phyloP scores from a whole-genome alignment of 208 protist genomes.

The Porcisia hertigi region DNA sequence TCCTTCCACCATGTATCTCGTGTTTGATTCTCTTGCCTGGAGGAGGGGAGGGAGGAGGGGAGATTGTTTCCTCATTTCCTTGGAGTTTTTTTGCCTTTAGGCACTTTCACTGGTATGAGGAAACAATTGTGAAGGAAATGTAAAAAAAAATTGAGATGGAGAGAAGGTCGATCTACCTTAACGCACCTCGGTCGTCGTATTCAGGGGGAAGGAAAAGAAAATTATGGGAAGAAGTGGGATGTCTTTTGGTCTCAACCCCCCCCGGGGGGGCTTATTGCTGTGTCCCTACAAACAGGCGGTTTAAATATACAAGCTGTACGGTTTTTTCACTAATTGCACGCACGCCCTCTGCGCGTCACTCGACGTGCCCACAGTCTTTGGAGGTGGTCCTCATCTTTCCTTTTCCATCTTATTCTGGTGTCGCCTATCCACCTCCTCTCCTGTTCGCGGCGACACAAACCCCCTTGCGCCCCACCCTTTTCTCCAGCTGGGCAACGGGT shows the following conservation, averaged over 20 bases:
- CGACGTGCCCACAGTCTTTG: background rate
- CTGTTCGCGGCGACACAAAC: background rate
- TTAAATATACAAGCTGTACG: background rate
- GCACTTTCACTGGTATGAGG: background rate
- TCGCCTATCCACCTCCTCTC: conserved; percentile 1
- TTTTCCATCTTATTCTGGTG: background rate
- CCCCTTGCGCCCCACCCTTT: background rate
- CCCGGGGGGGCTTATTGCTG: background rate
- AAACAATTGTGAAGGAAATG: background rate
- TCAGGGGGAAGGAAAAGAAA: background rate
- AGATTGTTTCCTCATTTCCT: background rate
- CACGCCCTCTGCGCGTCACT: background rate
- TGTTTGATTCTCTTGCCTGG: background rate
- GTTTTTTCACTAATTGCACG: background rate
- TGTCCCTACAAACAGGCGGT: background rate
- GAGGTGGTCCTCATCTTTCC: background rate
- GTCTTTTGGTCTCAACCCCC: background rate
- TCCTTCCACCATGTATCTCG: background rate
- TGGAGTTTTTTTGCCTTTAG: background rate
- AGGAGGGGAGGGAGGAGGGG: too few relatives aligned
- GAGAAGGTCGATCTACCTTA: background rate
- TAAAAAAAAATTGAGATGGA: background rate
- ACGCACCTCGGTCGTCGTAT: background rate
- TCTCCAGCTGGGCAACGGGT: background rate
- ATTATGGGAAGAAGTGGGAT: background rate